Conservation (phyloP, 768 basidiomycete genomes). For the Rickenella mellea region DNA sequence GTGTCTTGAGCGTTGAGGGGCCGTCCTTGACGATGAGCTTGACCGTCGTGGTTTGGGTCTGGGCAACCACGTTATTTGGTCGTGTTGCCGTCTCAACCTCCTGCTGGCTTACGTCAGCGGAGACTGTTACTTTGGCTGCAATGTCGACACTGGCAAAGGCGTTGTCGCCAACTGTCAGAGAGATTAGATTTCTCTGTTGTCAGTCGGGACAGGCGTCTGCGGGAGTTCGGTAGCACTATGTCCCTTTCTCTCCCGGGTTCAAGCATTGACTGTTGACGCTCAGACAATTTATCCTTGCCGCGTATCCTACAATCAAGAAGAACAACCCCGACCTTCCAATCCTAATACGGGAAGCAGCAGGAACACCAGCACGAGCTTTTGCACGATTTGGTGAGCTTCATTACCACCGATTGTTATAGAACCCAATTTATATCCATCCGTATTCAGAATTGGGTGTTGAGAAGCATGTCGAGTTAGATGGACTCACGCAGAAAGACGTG, state of each 20-base stretch:
- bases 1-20: background rate
- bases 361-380: conserved; percentile 75
- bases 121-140: conserved; percentile 16
- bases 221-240: conserved; percentile 56
- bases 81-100: background rate
- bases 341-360: conserved; percentile 69
- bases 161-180: conserved; percentile 68
- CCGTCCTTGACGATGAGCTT: background rate
- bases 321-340: conserved; percentile 83
- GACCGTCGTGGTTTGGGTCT: conserved; percentile 2
- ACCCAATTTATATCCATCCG: background rate
- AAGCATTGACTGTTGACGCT: background rate
- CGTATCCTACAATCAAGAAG: conserved; percentile 69
- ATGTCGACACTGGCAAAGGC: conserved; percentile 64
- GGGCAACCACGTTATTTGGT: conserved; percentile 1
- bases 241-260: conserved; percentile 1
- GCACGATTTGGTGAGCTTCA: conserved; percentile 67
- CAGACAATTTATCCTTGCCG: conserved; percentile 73
- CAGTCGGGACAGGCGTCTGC: conserved; percentile 69
- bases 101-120: background rate
- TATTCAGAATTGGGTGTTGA: conserved; percentile 67
- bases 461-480: conserved; percentile 72
- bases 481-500: conserved; percentile 63
- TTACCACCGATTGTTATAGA: background rate
- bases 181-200: conserved; percentile 73